These are phyloP conservation scores for Diophrys sp. DNA, from an alignment of 73 alveolate species.

Conservation along the genomic window DNA sequence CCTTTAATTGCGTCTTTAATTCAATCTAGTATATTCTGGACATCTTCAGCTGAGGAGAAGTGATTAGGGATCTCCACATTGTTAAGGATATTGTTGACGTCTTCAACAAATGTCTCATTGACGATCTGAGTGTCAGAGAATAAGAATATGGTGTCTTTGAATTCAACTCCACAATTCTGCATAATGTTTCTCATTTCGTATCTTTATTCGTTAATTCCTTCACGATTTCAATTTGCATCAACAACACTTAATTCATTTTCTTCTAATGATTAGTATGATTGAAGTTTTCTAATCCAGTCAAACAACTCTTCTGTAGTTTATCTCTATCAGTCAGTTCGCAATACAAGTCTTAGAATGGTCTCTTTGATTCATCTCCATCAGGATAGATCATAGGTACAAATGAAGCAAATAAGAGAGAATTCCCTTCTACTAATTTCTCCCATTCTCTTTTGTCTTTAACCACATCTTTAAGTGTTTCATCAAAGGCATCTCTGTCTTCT, in stretches of 20 bases:
- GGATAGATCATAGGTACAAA: slow-evolving; percentile 87
- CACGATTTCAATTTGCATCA: slow-evolving; percentile 78
- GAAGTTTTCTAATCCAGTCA: neutral
- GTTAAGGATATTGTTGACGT: slow-evolving; percentile 93
- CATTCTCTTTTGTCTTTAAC: slow-evolving; percentile 85
- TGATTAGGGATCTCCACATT: slow-evolving; percentile 98
- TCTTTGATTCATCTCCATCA: slow-evolving; percentile 72
- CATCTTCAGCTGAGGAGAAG: slow-evolving; percentile 87
- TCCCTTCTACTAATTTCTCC: slow-evolving; percentile 79
- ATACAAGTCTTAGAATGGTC: slow-evolving; percentile 64
- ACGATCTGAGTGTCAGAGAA: slow-evolving; percentile 96
- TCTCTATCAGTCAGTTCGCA: slow-evolving; percentile 87
- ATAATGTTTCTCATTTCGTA: slow-evolving; percentile 86
- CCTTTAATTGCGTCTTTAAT: slow-evolving; percentile 66
- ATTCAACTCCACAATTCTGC: slow-evolving; percentile 86
- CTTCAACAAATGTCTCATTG: slow-evolving; percentile 97
- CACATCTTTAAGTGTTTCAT: slow-evolving; percentile 85
- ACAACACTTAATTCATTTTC: slow-evolving; percentile 50
- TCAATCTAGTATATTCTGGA: slow-evolving; percentile 60
- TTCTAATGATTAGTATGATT: neutral
- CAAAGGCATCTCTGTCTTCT: slow-evolving; percentile 89
- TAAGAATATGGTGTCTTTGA: slow-evolving; percentile 82
- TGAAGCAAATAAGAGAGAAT: slow-evolving; percentile 89
- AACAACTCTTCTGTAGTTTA: slow-evolving; percentile 45
- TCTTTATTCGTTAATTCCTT: slow-evolving; percentile 88